Evolutionary conservation across 345 rosid genomes (phyloP).

Genomic region (Salix dunnii): DNA sequence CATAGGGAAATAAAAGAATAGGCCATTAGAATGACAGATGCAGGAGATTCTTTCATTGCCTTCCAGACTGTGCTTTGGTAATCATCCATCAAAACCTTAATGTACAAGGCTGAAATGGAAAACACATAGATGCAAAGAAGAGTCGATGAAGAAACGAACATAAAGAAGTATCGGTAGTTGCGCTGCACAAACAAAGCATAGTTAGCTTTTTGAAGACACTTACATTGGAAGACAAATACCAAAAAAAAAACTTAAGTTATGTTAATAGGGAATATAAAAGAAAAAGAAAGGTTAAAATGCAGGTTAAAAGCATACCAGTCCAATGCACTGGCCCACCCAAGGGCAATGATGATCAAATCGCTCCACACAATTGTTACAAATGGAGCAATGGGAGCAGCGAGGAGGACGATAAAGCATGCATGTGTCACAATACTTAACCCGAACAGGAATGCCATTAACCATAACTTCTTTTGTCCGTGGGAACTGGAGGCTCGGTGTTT

Average conservation of each 20-base stretch:
- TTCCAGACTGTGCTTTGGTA: constrained; percentile 66
- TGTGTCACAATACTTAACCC: constrained; percentile 90
- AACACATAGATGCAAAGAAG: constrained; percentile 91
- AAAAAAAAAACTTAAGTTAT: not conserved
- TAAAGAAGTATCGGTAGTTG: constrained; percentile 92
- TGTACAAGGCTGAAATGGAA: constrained; percentile 74
- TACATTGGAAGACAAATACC: not conserved
- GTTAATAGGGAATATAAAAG: not conserved
- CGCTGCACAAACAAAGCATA: constrained; percentile 52
- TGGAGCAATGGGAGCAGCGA: constrained; percentile 94
- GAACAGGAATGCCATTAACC: constrained; percentile 77
- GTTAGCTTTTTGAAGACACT: not conserved
- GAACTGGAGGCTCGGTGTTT: constrained; percentile 81
- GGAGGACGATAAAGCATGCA: constrained; percentile 99
- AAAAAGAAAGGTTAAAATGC: not conserved
- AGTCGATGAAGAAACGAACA: constrained; percentile 85
- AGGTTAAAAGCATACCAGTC: constrained; percentile 58
- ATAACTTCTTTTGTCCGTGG: constrained; percentile 83
- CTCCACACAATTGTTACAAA: constrained; percentile 88
- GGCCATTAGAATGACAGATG: constrained; percentile 71
- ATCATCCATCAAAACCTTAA: constrained; percentile 76
- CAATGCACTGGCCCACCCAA: constrained; percentile 99
- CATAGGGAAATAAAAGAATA: constrained; percentile 83
- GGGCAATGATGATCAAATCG: constrained; percentile 99
- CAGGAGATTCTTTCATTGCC: constrained; percentile 88